phyloP scores from a whole-genome alignment of 768 basidiomycete species.

The Inosperma sp. region DNA sequence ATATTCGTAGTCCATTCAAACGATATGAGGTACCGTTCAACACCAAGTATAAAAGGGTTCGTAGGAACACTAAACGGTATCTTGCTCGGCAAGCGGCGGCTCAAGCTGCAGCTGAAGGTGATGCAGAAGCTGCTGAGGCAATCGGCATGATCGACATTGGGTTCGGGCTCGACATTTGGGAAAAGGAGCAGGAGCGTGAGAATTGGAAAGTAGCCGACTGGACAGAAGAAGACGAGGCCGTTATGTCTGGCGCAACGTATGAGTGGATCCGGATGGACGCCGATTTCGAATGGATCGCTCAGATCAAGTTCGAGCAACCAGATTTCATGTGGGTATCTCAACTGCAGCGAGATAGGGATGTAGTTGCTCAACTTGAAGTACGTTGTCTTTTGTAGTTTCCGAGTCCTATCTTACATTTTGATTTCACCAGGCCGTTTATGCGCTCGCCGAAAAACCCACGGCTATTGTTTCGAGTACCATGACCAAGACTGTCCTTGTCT shows the following conservation, averaged over 20 bases:
- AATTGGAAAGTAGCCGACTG: constrained; percentile 97
- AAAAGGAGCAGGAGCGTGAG: constrained; percentile 88
- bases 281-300: constrained; percentile 98
- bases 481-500: constrained; percentile 89
- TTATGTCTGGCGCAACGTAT: constrained; percentile 93
- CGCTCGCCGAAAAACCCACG: constrained; percentile 75
- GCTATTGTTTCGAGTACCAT: constrained; percentile 86
- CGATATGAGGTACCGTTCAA: constrained; percentile 99
- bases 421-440: constrained; percentile 72
- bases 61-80: constrained; percentile 93
- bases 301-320: constrained; percentile 87
- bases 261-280: constrained; percentile 99
- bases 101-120: constrained; percentile 88
- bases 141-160: constrained; percentile 94
- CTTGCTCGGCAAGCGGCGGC: constrained; percentile 89
- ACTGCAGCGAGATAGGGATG: constrained; percentile 91
- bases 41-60: constrained; percentile 95
- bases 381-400: constrained; percentile 24
- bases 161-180: constrained; percentile 93
- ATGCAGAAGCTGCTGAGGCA: constrained; percentile 86
- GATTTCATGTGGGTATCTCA: constrained; percentile 99
- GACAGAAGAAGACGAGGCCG: constrained; percentile 93
- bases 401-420: constrained; percentile 2
- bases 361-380: constrained; percentile 95
- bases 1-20: constrained; percentile 82